Evolutionary conservation across 345 rosid genomes (phyloP).

Genomic region (Luvunga scandens): DNA sequence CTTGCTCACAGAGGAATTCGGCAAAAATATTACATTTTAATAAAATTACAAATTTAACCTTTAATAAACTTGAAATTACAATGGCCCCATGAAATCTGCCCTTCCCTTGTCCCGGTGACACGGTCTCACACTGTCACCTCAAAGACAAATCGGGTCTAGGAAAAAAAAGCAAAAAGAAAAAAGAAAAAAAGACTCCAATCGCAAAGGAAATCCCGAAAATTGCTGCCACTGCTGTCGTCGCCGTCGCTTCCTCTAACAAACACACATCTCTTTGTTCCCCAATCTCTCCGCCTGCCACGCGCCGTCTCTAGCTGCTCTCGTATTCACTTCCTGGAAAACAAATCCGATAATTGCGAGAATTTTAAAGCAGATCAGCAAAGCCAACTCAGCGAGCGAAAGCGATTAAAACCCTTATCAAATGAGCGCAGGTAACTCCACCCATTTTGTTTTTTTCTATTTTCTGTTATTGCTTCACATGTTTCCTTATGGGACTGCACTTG

Average conservation of each 20-base stretch:
- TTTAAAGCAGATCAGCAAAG: not conserved
- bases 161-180: not conserved
- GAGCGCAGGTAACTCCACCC: conserved; percentile 13
- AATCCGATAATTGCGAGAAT: not conserved
- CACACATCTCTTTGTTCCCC: not conserved
- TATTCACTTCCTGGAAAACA: not conserved
- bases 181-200: not conserved
- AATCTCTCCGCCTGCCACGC: not conserved
- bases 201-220: not conserved
- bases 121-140: not conserved
- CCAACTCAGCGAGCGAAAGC: not conserved
- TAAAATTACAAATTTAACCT: not conserved
- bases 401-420: not conserved
- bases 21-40: too few relatives aligned
- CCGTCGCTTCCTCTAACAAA: not conserved
- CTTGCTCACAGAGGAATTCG: not conserved
- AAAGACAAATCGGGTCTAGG: not conserved
- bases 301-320: not conserved
- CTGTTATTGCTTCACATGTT: not conserved
- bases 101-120: not conserved
- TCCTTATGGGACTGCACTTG: not conserved
- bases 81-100: not conserved
- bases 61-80: not conserved
- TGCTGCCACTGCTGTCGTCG: not conserved
- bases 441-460: not conserved